A percentile compares a stretch with the other conserved stretches of the same genome.
These are phyloP conservation scores for Erysiphe neolycopersici DNA, from an alignment of 2,329 filamentous ascomycete species.

Conservation along the genomic window DNA sequence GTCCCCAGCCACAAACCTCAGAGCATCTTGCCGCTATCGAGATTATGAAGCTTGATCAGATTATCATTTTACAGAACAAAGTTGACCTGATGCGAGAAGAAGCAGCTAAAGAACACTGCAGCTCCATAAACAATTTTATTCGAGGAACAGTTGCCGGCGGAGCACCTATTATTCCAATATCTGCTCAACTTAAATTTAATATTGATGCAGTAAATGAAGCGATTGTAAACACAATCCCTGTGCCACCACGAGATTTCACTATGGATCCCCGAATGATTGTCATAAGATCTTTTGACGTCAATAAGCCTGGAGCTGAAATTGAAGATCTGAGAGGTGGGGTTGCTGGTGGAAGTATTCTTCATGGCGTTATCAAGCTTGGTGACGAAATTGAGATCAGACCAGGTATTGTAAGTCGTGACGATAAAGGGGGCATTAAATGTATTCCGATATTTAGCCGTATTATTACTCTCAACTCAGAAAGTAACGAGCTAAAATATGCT, in stretches of 20 bases:
- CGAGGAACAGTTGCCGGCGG: constrained; percentile 89
- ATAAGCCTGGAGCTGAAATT: constrained; percentile 97
- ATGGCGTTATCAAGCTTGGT: constrained; percentile 85
- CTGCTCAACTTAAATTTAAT: constrained; percentile 97
- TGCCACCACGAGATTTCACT: constrained; percentile 73
- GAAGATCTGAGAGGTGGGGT: constrained; percentile 97
- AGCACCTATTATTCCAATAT: constrained; percentile 84
- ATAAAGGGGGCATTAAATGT: constrained; percentile 82
- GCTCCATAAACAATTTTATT: constrained; percentile 96
- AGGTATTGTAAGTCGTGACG: constrained; percentile 92
- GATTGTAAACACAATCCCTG: constrained; percentile 82
- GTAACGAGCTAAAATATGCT: constrained; percentile 95
- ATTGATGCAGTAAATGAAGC: constrained; percentile 95
- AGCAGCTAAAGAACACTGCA: constrained; percentile 75
- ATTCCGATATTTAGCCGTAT: constrained; percentile 91
- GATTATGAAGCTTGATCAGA: constrained; percentile 99
- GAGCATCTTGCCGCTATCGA: constrained; percentile 98
- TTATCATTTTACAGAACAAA: constrained; percentile 99
- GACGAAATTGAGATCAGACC: constrained; percentile 97
- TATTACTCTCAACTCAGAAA: constrained; percentile 84
- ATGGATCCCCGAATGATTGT: constrained; percentile 95
- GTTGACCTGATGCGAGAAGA: constrained; percentile 97
- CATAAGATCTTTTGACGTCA: constrained; percentile 97
- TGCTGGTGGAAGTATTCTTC: constrained; percentile 86
- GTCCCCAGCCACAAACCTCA: constrained; percentile 92